phyloP scores from a whole-genome alignment of 2,329 filamentous ascomycete species.

The Stemphylium beticola region DNA sequence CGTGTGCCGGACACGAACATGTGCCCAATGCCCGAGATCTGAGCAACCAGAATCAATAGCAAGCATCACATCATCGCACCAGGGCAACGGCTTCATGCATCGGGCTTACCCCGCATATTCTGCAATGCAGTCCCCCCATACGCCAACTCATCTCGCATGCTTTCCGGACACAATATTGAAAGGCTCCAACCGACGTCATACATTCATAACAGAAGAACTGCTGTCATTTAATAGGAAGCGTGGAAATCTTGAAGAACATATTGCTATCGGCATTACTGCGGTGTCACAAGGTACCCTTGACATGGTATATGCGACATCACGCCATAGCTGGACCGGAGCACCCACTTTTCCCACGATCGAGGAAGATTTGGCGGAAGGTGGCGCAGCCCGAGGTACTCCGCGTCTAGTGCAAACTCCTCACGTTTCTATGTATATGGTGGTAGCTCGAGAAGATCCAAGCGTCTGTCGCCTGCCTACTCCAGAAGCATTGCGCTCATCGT shows the following conservation, averaged over 20 bases:
- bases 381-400: conserved; percentile 7
- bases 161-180: not conserved
- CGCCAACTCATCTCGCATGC: conserved; percentile 16
- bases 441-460: not conserved
- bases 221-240: not conserved
- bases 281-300: conserved; percentile 2
- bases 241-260: not conserved
- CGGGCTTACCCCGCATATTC: conserved; percentile 11
- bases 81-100: conserved; percentile 1
- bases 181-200: conserved; percentile 1
- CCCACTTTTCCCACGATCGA: not conserved
- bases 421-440: not conserved
- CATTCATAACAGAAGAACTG: not conserved
- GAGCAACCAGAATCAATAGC: conserved; percentile 1
- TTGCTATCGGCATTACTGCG: not conserved
- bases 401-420: not conserved
- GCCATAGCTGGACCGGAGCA: conserved; percentile 1
- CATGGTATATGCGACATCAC: conserved; percentile 7
- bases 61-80: conserved; percentile 1
- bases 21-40: conserved; percentile 18
- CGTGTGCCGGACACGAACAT: conserved; percentile 16
- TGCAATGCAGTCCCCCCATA: conserved; percentile 5
- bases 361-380: conserved; percentile 7
- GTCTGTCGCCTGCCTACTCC: not conserved
- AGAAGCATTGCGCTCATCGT: not conserved